Base-by-base conservation (phyloP, 208 protist species). In the Trypanosoma vivax region DNA sequence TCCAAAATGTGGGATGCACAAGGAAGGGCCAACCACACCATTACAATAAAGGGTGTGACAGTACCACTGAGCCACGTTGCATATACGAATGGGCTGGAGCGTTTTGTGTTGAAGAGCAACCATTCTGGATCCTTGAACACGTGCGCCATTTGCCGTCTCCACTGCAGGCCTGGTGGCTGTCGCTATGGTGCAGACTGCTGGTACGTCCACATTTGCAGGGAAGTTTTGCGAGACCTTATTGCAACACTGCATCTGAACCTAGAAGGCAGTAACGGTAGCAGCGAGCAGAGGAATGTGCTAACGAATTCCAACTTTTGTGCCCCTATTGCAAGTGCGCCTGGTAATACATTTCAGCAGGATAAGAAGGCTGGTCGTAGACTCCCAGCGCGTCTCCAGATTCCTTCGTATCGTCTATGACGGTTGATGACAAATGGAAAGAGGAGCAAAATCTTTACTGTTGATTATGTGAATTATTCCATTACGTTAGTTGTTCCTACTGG, bases 131-230 rank as follows among this genome's bases (percentile, higher is more conserved):
- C 79, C 13, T 65, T 73, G 2, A 80, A 62, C 6, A 55, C 18
- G 13, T 33, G 54, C 9, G 75, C 67, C 7, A 54, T 88, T 46
- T 88, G 83, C 69, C 79, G 79, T 51, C 63, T 87, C 41, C 79
- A 91, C 64, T 72, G 71, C 18, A 53, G 46, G 16, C 64, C 75
- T 35, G 73, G 70, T 29, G 70, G 80, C n/a, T 92, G 84, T 65
- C 79, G 79, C 42, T 92, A 87, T 70, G 79, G 76, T 24, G 79
- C 78, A 24, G 80, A 92, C 47, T 92, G 84, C 53, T 86, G 85
- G 64, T 92, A 87, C 33, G 58, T 92, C 34, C 84, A 92, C 60
- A 63, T 92, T 7, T 92, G 84, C 71, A 76, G 81, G 33, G 57
- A 86, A 13, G 71, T 84, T 16, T 38, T 73, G 27, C 23, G 70